Percentiles rank a stretch among this genome's conserved stretches.
Conservation (phyloP, 768 basidiomycete genomes). For the Tremella fuciformis region DNA sequence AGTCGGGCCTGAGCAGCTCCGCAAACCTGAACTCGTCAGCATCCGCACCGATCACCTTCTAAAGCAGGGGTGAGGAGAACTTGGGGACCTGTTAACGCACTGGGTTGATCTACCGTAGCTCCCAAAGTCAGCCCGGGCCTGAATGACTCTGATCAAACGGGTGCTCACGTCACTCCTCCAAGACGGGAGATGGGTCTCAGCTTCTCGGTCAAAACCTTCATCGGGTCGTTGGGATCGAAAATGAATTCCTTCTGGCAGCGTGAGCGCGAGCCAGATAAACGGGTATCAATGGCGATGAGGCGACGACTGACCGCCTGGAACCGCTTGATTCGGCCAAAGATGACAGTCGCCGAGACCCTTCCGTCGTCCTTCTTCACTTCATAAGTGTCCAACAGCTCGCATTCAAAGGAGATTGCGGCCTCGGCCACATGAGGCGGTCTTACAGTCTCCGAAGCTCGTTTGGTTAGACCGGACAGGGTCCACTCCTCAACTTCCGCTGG, state of each 20-base stretch:
- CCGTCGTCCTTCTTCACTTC: conserved; percentile 26
- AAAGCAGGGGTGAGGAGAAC: not conserved
- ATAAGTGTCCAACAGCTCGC: conserved; percentile 42
- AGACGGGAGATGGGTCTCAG: conserved; percentile 55
- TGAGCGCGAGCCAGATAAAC: not conserved
- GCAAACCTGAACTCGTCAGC: conserved; percentile 17
- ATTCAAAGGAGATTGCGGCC: conserved; percentile 53
- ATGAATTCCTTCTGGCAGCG: conserved; percentile 37
- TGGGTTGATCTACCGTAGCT: conserved; percentile 33
- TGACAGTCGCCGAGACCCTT: conserved; percentile 27
- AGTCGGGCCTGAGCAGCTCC: conserved; percentile 54
- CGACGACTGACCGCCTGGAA: conserved; percentile 48
- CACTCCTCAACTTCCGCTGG: conserved; percentile 52
- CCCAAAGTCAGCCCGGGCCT: no score
- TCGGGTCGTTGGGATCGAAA: conserved; percentile 35
- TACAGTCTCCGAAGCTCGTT: conserved; percentile 41
- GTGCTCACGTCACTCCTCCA: conserved; percentile 60
- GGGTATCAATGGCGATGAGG: not conserved
- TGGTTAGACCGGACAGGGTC: conserved; percentile 46
- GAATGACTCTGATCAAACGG: conserved; percentile 56
- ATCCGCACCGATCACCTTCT: not conserved
- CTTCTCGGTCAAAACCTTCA: conserved; percentile 42
- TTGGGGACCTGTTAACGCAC: conserved; percentile 15
- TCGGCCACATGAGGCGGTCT: conserved; percentile 52
- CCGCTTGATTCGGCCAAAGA: conserved; percentile 49